These are phyloP conservation scores for Chaetomiaceae sp. DNA, from an alignment of 2,329 filamentous ascomycete genomes.

Conservation along the genomic window DNA sequence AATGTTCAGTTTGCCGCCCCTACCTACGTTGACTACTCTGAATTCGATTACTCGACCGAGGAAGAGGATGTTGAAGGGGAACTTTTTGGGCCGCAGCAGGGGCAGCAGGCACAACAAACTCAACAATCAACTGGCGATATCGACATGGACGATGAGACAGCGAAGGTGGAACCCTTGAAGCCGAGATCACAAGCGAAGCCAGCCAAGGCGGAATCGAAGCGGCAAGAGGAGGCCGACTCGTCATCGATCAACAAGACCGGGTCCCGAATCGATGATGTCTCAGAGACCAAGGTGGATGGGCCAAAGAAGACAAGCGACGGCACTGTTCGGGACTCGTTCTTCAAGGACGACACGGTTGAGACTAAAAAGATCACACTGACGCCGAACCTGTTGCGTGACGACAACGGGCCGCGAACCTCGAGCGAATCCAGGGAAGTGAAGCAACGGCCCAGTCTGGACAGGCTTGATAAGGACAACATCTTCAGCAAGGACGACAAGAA, in stretches of 20 bases:
- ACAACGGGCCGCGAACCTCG: conserved; percentile 51
- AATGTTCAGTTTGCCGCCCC: conserved; percentile 81
- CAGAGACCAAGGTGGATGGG: conserved; percentile 50
- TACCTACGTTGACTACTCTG: conserved; percentile 83
- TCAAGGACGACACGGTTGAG: conserved; percentile 91
- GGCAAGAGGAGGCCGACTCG: conserved; percentile 33
- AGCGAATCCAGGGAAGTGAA: conserved; percentile 53
- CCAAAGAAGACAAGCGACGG: conserved; percentile 71
- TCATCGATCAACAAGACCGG: conserved; percentile 21
- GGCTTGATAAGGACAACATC: conserved; percentile 59
- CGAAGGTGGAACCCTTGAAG: conserved; percentile 53
- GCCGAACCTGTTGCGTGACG: conserved; percentile 84
- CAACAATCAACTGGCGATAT: conserved; percentile 31
- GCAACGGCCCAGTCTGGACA: conserved; percentile 66
- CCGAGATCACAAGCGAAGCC: conserved; percentile 41
- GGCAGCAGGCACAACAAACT: conserved; percentile 24
- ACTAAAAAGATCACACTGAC: conserved; percentile 97
- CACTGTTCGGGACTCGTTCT: conserved; percentile 89
- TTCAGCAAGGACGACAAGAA: conserved; percentile 66
- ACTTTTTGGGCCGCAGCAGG: conserved; percentile 29
- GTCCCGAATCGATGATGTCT: conserved; percentile 59
- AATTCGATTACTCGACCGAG: conserved; percentile 77
- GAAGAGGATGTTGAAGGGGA: conserved; percentile 57
- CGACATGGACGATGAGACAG: conserved; percentile 44
- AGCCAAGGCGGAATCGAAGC: conserved; percentile 30